A percentile compares a stretch with the other conserved stretches of the same genome.
phyloP scores from a whole-genome alignment of 2,329 filamentous ascomycete species.

The Aspergillus sp. region DNA sequence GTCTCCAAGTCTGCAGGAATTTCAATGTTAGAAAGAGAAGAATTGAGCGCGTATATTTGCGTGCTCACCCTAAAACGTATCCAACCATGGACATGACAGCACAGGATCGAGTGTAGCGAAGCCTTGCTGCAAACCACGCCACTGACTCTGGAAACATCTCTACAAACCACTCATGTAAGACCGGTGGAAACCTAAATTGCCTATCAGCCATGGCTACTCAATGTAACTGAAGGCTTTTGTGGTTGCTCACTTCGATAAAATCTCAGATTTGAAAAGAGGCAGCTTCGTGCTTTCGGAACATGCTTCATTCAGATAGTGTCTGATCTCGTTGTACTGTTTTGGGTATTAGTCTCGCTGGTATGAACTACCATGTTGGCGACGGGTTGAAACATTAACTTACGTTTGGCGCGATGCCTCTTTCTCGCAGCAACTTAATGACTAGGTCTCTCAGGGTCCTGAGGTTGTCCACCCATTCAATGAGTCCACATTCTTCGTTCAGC shows the following conservation, averaged over 20 bases:
- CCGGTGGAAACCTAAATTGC: conserved; percentile 66
- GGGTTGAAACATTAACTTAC: conserved; percentile 27
- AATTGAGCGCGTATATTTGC: background rate
- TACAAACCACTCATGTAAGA: conserved; percentile 92
- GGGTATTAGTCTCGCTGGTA: conserved; percentile 4
- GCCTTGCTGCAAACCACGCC: conserved; percentile 83
- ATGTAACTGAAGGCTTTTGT: background rate
- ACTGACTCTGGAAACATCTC: conserved; percentile 92
- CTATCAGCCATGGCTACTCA: conserved; percentile 10
- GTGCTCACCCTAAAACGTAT: conserved; percentile 70
- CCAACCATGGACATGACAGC: conserved; percentile 99
- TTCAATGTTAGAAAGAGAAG: conserved; percentile 6
- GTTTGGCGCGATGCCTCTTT: conserved; percentile 64
- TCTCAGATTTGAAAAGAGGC: conserved; percentile 67
- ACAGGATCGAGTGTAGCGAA: conserved; percentile 88
- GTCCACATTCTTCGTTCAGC: conserved; percentile 93
- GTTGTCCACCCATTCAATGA: conserved; percentile 98
- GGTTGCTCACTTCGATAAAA: conserved; percentile 47
- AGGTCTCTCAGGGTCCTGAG: conserved; percentile 93
- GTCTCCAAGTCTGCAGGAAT: conserved; percentile 67
- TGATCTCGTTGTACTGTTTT: conserved; percentile 67
- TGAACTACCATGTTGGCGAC: background rate
- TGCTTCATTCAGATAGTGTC: conserved; percentile 62
- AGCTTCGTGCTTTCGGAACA: conserved; percentile 62
- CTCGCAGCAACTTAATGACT: conserved; percentile 72